Evolutionary conservation across 352 stramenopile genomes (phyloP), one percentile per base, ranked within the genome.

Genomic region (Paralagenidium karlingii): DNA sequence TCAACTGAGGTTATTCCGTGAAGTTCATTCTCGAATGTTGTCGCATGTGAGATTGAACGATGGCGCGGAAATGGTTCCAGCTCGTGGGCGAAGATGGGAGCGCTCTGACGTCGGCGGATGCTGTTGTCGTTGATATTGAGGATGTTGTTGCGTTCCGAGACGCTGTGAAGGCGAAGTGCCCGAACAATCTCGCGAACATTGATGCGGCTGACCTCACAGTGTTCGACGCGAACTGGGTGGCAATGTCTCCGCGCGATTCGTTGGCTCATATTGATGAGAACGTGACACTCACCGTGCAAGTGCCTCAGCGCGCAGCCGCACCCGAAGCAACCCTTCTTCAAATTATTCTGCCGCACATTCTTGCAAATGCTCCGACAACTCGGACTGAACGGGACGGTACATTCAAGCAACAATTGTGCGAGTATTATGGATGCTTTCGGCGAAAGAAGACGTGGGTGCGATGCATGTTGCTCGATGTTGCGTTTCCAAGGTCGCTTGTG

Each of bases 11-110:
- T 47, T 47, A 38, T 47, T 42, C 30, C 19, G 31, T 11, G 11
- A 39, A 18, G 21, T 15, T 45, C 39, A 45, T 45, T 38, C 39
- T 45, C 24, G 39, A 45, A 47, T 29, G 34, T 6, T 13, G 32
- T n/a, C n/a, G n/a, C n/a, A n/a, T n/a, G n/a, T n/a, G n/a, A n/a
- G n/a, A n/a, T n/a, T n/a, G n/a, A 47, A n/a, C 20, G 40, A 47
- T 47, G 40, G 29, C 26, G 28, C 40, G 40, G 29, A 47, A 47
- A 19, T 47, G 40, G 40, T 47, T 47, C 27, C 40, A 47, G 40
- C 40, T 47, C 40, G 40, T 47, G 21, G 30, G 40, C 13, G 40
- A 40, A 21, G 40, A 47, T 25, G 40, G 30, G 9, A 26, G 12
- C 9, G 40, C 40, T 10, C 30, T 47, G 40, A 47, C 26, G 24